Evolutionary conservation across 805 yeast genomes (phyloP).

Genomic region (Candida ipomoeae): DNA sequence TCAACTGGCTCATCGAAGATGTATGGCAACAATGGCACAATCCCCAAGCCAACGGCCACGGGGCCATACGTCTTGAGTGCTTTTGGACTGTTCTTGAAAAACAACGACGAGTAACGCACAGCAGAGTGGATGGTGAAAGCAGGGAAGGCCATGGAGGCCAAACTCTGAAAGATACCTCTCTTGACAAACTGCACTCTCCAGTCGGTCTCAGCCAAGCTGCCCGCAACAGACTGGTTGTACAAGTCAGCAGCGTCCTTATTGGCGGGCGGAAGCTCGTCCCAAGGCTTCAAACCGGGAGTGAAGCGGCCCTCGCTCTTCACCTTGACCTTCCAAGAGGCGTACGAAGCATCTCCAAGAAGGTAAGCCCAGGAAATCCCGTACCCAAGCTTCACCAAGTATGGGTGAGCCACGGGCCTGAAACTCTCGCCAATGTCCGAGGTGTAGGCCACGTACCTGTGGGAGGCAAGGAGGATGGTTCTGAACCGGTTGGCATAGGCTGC

Average conservation of each 20-base stretch:
- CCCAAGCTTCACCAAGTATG: constrained; percentile 56
- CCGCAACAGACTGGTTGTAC: constrained; percentile 20
- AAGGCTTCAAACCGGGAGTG: constrained; percentile 59
- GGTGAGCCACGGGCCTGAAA: constrained; percentile 77
- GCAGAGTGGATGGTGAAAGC: constrained; percentile 79
- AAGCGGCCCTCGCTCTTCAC: constrained; percentile 63
- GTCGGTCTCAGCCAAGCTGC: constrained; percentile 45
- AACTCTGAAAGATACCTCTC: constrained; percentile 74
- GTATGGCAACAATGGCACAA: constrained; percentile 75
- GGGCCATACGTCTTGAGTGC: constrained; percentile 64
- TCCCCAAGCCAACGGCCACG: constrained; percentile 69
- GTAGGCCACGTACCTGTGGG: constrained; percentile 81
- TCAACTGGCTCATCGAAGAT: constrained; percentile 83
- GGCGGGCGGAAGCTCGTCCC: constrained; percentile 46
- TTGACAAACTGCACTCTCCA: constrained; percentile 64
- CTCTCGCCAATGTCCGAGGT: constrained; percentile 86
- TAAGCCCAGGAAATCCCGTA: constrained; percentile 77
- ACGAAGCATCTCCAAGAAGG: constrained; percentile 69
- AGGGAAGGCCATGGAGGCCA: constrained; percentile 85
- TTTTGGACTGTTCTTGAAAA: constrained; percentile 54
- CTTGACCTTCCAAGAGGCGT: constrained; percentile 68
- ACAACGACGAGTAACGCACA: constrained; percentile 62
- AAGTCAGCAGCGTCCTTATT: constrained; percentile 35
- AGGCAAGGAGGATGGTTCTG: constrained; percentile 64
- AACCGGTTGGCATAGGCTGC: constrained; percentile 79